phyloP scores from a whole-genome alignment of 108 stramenopile species.

The Nannochloropsis oceanica region DNA sequence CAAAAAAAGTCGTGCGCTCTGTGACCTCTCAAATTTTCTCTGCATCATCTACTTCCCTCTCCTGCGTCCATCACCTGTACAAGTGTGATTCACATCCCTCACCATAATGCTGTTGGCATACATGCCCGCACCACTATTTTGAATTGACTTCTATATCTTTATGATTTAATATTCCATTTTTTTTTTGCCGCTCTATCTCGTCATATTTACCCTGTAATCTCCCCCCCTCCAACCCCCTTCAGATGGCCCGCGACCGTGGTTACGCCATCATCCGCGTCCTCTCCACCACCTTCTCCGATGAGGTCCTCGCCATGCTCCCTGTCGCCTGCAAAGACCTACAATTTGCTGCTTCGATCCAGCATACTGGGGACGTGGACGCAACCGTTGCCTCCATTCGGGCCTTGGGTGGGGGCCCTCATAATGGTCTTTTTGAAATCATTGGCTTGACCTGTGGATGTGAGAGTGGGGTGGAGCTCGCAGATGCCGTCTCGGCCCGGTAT shows the following conservation, averaged over 20 bases:
- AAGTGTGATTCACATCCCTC: no score
- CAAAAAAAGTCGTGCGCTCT: no score
- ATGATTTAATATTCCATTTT: no score
- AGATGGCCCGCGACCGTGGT: neutral
- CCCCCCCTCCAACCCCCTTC: neutral
- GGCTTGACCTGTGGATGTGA: neutral
- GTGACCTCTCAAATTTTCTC: no score
- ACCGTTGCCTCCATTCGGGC: neutral
- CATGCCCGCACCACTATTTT: no score
- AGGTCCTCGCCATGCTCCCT: neutral
- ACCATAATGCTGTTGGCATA: no score
- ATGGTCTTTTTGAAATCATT: neutral
- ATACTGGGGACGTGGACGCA: neutral
- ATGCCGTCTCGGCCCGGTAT: constrained; percentile 5
- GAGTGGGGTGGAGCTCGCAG: constrained; percentile 41
- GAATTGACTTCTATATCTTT: no score
- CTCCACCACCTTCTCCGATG: neutral
- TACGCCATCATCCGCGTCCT: neutral
- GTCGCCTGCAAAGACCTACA: neutral
- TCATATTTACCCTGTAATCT: no score
- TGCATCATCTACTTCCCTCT: no score
- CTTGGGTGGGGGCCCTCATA: neutral
- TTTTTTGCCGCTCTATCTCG: no score
- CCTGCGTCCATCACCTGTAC: no score
- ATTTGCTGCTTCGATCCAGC: neutral